Evolutionary conservation across 495 filamentous ascomycete species (phyloP), one percentile per base, ranked within the genome.

Genomic region (Pyrenopolyporus hunteri): DNA sequence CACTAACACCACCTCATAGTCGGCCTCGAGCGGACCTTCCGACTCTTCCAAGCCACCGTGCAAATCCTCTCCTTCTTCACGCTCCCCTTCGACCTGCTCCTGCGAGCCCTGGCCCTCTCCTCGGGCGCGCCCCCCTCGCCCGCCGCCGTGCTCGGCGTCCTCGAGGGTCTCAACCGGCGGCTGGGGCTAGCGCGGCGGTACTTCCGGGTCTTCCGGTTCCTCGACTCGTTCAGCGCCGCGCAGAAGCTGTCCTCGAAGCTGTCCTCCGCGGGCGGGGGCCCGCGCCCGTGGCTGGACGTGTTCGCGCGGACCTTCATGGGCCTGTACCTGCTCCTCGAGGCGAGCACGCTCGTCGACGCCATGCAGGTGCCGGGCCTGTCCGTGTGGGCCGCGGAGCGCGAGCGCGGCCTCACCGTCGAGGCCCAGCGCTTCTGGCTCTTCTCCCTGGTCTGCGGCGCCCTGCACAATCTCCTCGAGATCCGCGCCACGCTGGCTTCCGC

Each of bases 371-470:
- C 78, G 51, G 76, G 77, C 22, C 64, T 87, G 3, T 56, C 65
- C 20, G 37, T 70, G 25, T 80, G 70, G 71, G 68, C 73, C 0
- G 33, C 58, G 17, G 68, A 67, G 9, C 31, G 14, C n/a, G 67
- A 65, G 14, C 43, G 17, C 57, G 26, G 6, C 22, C 3, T 78
- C 32, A 59, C 70, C 20, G 46, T 80, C n/a, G 83, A 89, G 62
- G 85, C 77, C 2, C 84, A 87, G 67, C 76, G 81, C 49, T 86
- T 87, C 65, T 89, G 87, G 87, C 83, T 88, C 49, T 83, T 84
- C 52, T 77, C 79, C 0, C 64, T 89, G 3, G 67, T 71, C 2
- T 75, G 73, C 46, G 75, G 66, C 25, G 57, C 68, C 0, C 26
- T 64, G 0, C 55, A 52, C 6, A 67, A 64, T 0, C 8, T 62